A percentile compares a stretch with the other conserved stretches of the same genome.
phyloP scores from a whole-genome alignment of 2,329 filamentous ascomycete genomes.

The Aspergillus chevalieri region DNA sequence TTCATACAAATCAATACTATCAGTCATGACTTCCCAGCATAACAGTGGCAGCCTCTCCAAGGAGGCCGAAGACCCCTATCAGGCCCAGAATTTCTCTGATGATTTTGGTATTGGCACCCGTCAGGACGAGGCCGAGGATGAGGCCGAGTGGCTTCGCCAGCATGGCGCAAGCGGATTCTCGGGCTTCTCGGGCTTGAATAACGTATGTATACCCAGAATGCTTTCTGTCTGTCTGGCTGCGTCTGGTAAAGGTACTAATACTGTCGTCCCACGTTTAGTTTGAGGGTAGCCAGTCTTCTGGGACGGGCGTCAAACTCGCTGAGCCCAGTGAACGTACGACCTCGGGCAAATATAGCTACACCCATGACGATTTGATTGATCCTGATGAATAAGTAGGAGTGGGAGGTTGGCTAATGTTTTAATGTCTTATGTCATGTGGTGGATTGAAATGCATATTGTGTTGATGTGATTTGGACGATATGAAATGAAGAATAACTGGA shows the following conservation, averaged over 20 bases:
- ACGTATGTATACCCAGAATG: not conserved
- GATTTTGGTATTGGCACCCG: not conserved
- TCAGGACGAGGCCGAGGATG: not conserved
- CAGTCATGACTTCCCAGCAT: not conserved
- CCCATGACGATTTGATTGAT: not conserved
- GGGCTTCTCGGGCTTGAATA: not conserved
- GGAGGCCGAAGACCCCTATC: not conserved
- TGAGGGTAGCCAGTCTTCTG: not conserved
- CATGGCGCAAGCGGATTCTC: not conserved
- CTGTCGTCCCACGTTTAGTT: not conserved
- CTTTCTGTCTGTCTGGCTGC: not conserved
- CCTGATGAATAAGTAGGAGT: too few species aligned
- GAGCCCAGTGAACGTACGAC: not conserved
- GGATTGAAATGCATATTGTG: too few species aligned
- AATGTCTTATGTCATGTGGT: too few species aligned
- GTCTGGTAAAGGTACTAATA: not conserved
- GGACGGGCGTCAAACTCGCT: not conserved
- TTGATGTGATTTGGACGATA: too few species aligned
- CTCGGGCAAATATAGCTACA: not conserved
- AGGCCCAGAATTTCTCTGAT: not conserved
- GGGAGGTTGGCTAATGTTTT: too few species aligned
- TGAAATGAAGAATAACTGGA: too few species aligned
- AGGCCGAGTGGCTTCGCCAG: not conserved
- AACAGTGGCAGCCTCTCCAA: not conserved
- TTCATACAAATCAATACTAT: not conserved